These are phyloP conservation scores for Porphyrellus cyaneotinctus DNA, from an alignment of 768 basidiomycete genomes.

Conservation along the genomic window DNA sequence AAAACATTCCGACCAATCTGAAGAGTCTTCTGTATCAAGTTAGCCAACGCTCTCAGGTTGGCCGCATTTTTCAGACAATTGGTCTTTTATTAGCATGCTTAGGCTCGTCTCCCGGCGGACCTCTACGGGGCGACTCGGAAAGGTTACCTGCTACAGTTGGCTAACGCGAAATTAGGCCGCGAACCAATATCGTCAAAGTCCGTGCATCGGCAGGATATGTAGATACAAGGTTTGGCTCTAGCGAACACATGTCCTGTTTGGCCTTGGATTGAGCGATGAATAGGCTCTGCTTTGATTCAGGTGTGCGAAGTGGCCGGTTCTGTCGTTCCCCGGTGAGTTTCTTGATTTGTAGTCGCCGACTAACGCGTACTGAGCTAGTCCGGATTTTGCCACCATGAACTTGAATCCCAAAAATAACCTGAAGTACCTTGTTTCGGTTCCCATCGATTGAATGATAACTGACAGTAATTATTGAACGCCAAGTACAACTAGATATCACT, in stretches of 20 bases:
- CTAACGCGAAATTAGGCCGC: constrained; percentile 39
- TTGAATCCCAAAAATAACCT: too few relatives aligned
- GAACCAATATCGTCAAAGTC: constrained; percentile 65
- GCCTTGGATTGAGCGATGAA: constrained; percentile 8
- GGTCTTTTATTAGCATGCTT: constrained; percentile 45
- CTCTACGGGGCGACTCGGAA: constrained; percentile 67
- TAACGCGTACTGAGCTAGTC: constrained; percentile 13
- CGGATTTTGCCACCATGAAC: constrained; percentile 85
- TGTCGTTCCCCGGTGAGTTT: constrained; percentile 66
- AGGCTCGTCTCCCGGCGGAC: constrained; percentile 67
- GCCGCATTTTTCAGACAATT: constrained; percentile 11
- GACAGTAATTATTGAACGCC: too few relatives aligned
- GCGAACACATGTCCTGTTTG: not conserved
- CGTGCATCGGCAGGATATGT: constrained; percentile 77
- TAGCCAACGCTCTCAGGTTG: constrained; percentile 15
- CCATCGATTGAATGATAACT: too few relatives aligned
- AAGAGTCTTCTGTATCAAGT: too few relatives aligned
- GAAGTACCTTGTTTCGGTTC: too few relatives aligned
- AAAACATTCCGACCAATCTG: too few relatives aligned
- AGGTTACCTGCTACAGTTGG: constrained; percentile 41
- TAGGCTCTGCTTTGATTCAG: constrained; percentile 93
- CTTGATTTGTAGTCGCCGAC: not conserved
- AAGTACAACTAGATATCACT: too few relatives aligned
- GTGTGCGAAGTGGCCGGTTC: constrained; percentile 90
- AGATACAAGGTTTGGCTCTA: constrained; percentile 78